Evolutionary conservation across 441 rosid genomes (phyloP).

Genomic region (Adansonia grandidieri): DNA sequence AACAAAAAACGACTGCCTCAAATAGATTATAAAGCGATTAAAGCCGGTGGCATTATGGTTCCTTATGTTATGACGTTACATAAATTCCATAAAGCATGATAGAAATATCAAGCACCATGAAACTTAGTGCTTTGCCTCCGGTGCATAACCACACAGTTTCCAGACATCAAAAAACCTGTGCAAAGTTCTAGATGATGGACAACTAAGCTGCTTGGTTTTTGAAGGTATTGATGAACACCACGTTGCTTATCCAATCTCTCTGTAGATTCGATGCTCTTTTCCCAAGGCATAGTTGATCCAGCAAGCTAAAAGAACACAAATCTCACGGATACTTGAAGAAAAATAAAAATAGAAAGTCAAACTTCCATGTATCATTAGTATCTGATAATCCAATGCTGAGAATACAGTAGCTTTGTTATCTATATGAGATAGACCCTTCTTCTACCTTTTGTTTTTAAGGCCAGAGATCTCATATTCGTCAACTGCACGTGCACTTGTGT

Average conservation of each 20-base stretch:
- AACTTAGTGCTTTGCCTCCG: background rate
- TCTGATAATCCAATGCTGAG: background rate
- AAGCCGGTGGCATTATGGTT: background rate
- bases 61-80: background rate
- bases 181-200: background rate
- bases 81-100: background rate
- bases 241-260: background rate
- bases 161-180: background rate
- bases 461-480: background rate
- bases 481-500: background rate
- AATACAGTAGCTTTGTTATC: background rate
- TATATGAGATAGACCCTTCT: background rate
- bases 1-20: background rate
- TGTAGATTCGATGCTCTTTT: background rate
- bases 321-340: constrained; percentile 1
- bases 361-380: background rate
- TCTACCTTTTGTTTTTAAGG: background rate
- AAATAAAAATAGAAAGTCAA: too few species aligned
- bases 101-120: constrained; percentile 15
- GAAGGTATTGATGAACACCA: too few species aligned
- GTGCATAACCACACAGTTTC: background rate
- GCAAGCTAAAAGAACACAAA: background rate
- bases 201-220: background rate
- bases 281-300: background rate
- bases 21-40: background rate